phyloP scores from a whole-genome alignment of 2,329 filamentous ascomycete genomes.

The Pseudopithomyces chartarum region DNA sequence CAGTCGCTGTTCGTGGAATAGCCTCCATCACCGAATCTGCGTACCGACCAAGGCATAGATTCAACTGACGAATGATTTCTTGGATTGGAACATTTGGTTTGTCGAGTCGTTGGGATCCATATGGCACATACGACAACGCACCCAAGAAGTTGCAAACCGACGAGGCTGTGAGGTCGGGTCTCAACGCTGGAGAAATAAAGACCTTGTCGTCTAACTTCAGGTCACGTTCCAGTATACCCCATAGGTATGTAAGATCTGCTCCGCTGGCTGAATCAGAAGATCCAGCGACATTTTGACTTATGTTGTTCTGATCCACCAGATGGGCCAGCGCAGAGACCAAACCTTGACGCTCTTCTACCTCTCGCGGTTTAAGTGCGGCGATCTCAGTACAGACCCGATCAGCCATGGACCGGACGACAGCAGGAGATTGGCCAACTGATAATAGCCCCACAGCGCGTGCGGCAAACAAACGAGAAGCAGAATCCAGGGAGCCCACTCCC shows the following conservation, averaged over 20 bases:
- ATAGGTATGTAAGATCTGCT: slow-evolving; percentile 29
- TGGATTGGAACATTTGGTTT: slow-evolving; percentile 15
- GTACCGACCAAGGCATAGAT: slow-evolving; percentile 41
- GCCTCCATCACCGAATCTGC: slow-evolving; percentile 41
- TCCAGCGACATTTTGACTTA: neutral
- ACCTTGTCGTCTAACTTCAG: slow-evolving; percentile 46
- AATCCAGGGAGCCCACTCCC: slow-evolving; percentile 81
- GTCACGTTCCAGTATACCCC: slow-evolving; percentile 34
- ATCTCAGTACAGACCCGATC: slow-evolving; percentile 53
- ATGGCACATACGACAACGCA: slow-evolving; percentile 27
- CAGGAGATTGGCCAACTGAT: slow-evolving; percentile 44
- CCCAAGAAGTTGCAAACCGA: slow-evolving; percentile 62
- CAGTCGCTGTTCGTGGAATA: slow-evolving; percentile 29
- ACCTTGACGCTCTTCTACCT: slow-evolving; percentile 74
- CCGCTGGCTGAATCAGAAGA: neutral
- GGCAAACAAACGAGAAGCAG: slow-evolving; percentile 72
- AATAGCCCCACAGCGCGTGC: slow-evolving; percentile 71
- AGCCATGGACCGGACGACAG: slow-evolving; percentile 45
- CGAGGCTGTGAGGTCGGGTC: slow-evolving; percentile 69
- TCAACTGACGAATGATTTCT: slow-evolving; percentile 30
- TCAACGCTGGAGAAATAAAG: slow-evolving; percentile 53
- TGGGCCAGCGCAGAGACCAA: slow-evolving; percentile 61
- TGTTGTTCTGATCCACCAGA: slow-evolving; percentile 18
- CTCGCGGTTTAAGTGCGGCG: slow-evolving; percentile 56
- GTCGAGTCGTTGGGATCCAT: slow-evolving; percentile 7